Evolutionary conservation across 1,139 yeast genomes (phyloP), one percentile per base, ranked within the genome.

Genomic region (Kurtzmaniella quercitrusa): DNA sequence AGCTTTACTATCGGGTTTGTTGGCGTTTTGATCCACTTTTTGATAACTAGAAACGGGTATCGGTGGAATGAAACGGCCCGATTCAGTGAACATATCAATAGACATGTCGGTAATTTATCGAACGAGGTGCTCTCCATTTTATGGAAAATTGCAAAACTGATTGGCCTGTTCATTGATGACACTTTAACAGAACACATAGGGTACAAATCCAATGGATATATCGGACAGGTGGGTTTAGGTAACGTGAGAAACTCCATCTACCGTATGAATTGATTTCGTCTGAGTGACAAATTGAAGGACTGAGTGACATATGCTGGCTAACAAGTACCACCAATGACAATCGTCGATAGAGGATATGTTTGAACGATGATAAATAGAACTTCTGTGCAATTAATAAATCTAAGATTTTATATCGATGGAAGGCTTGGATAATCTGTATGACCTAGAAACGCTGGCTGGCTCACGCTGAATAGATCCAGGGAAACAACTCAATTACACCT

Each of bases 1-100:
- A 68, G 75, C 42, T 53, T 70, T 40, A 66, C 75, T 1, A 64
- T 72, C 37, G 78, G 78, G 0, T 58, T 71, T 42, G 55, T 71
- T 37, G 76, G 77, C 1, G 58, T 72, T 41, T 41, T 72, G 47
- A 41, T 70, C 14, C 78, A 73, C 50, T 63, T 65, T 40, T 46
- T 72, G 16, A 38, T 70, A 10, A 50, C 58, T n/a, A 59, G 60
- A 44, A 55, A 57, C 44, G 52, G 57, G 38, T 46, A 55, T 29
- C 45, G 38, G 16, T 31, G 39, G 37, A 41, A 43, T 11, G 44
- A 48, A 11, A 8, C 10, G 11, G 14, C 10, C 5, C 6, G 31
- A 27, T 27, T 27, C 14, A 27, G 10, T 27, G 31, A 27, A 10
- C 23, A 36, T 10, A 12, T 36, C 12, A 19, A 11, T 16, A 36